Conservation (phyloP, 768 basidiomycete species). For the Boletus rubescentipes region DNA sequence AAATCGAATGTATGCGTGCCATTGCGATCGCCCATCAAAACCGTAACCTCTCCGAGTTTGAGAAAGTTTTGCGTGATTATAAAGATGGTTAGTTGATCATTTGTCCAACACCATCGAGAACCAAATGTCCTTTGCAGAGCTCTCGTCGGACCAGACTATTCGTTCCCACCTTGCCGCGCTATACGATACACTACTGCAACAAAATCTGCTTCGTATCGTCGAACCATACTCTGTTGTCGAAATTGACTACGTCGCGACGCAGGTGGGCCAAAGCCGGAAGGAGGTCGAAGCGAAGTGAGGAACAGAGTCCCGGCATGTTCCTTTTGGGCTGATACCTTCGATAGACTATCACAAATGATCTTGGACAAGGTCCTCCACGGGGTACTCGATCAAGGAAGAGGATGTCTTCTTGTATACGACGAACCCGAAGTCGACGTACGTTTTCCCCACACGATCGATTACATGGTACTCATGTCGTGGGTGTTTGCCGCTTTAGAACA, state of each 20-base stretch:
- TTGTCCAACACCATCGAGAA: background rate
- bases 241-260: conserved; percentile 81
- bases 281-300: conserved; percentile 89
- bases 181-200: conserved; percentile 95
- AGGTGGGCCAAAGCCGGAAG: conserved; percentile 84
- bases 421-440: conserved; percentile 81
- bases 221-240: conserved; percentile 96
- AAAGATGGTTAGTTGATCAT: conserved; percentile 55
- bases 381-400: conserved; percentile 94
- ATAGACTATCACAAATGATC: conserved; percentile 95
- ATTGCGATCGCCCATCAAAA: conserved; percentile 93
- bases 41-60: conserved; percentile 86
- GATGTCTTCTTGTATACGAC: conserved; percentile 90
- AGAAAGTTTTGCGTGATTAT: conserved; percentile 84
- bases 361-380: conserved; percentile 92
- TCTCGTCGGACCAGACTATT: conserved; percentile 94
- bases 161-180: conserved; percentile 90
- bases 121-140: conserved; percentile 50
- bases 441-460: conserved; percentile 12
- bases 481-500: conserved; percentile 50
- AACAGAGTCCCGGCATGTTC: background rate
- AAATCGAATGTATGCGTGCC: conserved; percentile 95
- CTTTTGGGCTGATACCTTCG: conserved; percentile 3
- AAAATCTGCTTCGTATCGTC: conserved; percentile 92
- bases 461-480: conserved; percentile 2